Base-by-base conservation (phyloP, 805 yeast genomes). In the Candida incommunis region DNA sequence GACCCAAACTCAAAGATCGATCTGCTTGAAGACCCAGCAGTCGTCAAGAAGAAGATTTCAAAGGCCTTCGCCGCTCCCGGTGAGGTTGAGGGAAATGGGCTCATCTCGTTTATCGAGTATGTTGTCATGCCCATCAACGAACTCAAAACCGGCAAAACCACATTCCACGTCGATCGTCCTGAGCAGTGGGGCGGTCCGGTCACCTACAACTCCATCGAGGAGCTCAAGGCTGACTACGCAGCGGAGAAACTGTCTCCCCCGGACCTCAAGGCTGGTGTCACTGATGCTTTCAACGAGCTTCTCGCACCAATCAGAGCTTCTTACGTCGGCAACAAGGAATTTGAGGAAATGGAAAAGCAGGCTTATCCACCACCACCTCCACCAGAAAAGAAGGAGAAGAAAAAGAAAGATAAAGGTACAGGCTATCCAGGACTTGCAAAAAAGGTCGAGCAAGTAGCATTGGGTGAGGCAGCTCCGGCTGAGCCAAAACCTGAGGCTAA, bases 1-100 rank as follows among this genome's bases (percentile, higher is more conserved):
- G 98, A 92, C 68, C 96, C 98, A 56, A 92, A 87, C 71, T 88
- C 97, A 46, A 92, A 92, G 68, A 87, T 92, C 51, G 98, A 92
- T 59, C 64, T 92, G 29, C 67, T 88, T 49, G 99, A 92, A 64
- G 90, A 82, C 42, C 94, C 96, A 54, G 82, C 82, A 60, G 65
- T 68, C 25, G 92, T 92, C 46, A 82, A 78, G 67, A 90, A 90
- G 79, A 92, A 92, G 74, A 78, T 92, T 55, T 76, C 78, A 55
- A 75, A 83, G 57, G 98, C 99, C 1, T 90, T 74, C 71, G 92
- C 96, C 69, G 88, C 95, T 22, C 96, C 97, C 22, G 97, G 97
- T 58, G 80, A 72, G 50, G 80, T 87, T 40, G 92, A 82, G 55
- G 94, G 83, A 51, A 92, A 92, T 59, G 98, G 98, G 31, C 69